These are phyloP conservation scores for Fusarium zealandicum DNA, from an alignment of 2,329 filamentous ascomycete species.

Conservation along the genomic window DNA sequence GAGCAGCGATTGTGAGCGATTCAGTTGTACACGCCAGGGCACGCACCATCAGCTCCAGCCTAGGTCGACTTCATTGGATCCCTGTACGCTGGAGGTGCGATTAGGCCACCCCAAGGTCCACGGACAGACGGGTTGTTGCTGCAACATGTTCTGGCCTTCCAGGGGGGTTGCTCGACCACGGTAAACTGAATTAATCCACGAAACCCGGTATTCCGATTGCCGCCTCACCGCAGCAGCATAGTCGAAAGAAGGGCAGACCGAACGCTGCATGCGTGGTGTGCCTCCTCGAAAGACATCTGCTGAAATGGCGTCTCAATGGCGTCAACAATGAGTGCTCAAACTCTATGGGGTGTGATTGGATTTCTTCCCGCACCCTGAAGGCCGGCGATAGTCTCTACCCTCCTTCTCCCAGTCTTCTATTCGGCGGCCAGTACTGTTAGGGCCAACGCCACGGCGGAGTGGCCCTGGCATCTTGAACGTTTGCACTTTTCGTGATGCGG, in stretches of 20 bases:
- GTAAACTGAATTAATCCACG: constrained; percentile 2
- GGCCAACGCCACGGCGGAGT: constrained; percentile 5
- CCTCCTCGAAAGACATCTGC: constrained; percentile 1
- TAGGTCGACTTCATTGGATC: constrained; percentile 19
- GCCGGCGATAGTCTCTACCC: constrained; percentile 18
- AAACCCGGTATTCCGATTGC: constrained; percentile 2
- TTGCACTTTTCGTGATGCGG: constrained; percentile 3
- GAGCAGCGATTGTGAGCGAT: constrained; percentile 13
- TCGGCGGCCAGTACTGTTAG: constrained; percentile 16
- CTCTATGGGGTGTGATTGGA: constrained; percentile 31
- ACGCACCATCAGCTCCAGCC: constrained; percentile 24
- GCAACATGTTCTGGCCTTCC: constrained; percentile 7
- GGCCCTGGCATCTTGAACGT: constrained; percentile 11
- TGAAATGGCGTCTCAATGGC: constrained; percentile 30
- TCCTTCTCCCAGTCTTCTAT: constrained; percentile 26
- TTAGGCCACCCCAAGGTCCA: constrained; percentile 16
- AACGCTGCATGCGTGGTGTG: constrained; percentile 1
- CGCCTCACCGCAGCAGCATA: constrained; percentile 21
- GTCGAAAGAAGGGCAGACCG: background rate
- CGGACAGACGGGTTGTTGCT: constrained; percentile 17
- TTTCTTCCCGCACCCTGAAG: constrained; percentile 29
- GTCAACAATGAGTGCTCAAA: constrained; percentile 32
- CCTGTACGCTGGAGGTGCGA: constrained; percentile 15
- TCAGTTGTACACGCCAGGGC: constrained; percentile 10
- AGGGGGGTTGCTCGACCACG: constrained; percentile 1